Evolutionary conservation across 768 basidiomycete genomes (phyloP), one percentile per base, ranked within the genome.

Genomic region (Pleurotus ostreatus): DNA sequence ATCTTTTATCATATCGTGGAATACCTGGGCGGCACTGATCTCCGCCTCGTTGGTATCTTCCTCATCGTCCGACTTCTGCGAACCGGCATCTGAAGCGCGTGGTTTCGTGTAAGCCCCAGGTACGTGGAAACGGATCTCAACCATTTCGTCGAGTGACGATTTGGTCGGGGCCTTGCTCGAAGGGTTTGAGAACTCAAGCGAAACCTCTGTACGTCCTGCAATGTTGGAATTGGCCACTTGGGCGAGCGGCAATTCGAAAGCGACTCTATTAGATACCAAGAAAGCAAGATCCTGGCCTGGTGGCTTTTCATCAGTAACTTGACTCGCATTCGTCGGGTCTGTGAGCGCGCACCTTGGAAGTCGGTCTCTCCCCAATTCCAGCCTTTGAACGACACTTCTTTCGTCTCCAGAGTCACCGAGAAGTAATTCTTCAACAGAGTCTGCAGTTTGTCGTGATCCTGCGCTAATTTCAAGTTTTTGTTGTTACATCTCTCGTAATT

Each of bases 361-460:
- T 96, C 93, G 2, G 92, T 91, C 26, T 88, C 82, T 4, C 97
- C 97, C 97, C 97, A 98, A 69, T 99, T 98, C 94, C 94, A 98
- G 0, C 97, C 97, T 67, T 92, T 94, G 68, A 95, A 83, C 11
- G 91, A 86, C 15, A 86, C 78, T 61, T 99, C 97, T 68, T 85
- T 86, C 4, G 80, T 81, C 68, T 98, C 97, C 20, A 98, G 76
- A 2, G 89, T 83, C 57, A 96, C 76, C 43, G 80, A 83, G 73
- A 94, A 98, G 71, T 94, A 84, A 59, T 89, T 90, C 71, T 96
- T 95, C 61, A 97, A 71, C 43, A 95, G 68, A 49, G 79, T 74
- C 3, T 86, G 76, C n/a, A 98, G 67, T 60, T 86, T 88, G 57
- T 98, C 97, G 57, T 92, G 89, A 69, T 99, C 96, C 92, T 97